phyloP scores from a whole-genome alignment of 2,329 filamentous ascomycete species.

The Colletotrichum australisinense region DNA sequence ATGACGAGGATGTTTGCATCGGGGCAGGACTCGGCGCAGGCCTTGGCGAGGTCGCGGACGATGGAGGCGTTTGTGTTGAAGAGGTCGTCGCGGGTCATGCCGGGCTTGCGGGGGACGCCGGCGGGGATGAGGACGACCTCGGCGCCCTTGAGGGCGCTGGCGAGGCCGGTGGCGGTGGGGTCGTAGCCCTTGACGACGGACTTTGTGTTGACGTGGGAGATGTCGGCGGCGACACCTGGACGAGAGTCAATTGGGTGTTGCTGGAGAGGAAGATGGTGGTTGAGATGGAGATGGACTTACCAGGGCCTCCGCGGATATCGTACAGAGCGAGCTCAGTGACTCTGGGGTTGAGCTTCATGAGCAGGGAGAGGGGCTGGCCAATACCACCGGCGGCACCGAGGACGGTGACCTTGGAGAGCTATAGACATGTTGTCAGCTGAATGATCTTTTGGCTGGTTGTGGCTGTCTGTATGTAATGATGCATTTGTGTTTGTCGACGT shows the following conservation, averaged over 20 bases:
- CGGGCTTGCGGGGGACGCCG: conserved; percentile 98
- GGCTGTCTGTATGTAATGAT: not conserved
- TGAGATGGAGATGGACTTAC: conserved; percentile 62
- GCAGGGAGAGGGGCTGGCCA: conserved; percentile 95
- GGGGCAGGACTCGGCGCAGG: conserved; percentile 86
- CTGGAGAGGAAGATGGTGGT: not conserved
- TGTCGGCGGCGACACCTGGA: conserved; percentile 96
- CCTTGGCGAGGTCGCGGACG: conserved; percentile 97
- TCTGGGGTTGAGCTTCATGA: conserved; percentile 98
- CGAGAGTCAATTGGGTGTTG: conserved; percentile 39
- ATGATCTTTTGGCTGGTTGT: not conserved
- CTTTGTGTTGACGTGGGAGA: conserved; percentile 99
- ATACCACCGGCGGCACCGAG: conserved; percentile 98
- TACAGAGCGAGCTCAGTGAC: conserved; percentile 96
- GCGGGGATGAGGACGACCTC: conserved; percentile 98
- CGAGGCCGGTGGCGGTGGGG: conserved; percentile 79
- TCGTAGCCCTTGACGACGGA: conserved; percentile 92
- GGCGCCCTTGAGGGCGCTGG: conserved; percentile 82
- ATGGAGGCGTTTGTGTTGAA: conserved; percentile 99
- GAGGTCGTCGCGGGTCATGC: conserved; percentile 99
- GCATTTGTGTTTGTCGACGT: not conserved
- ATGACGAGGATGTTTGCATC: conserved; percentile 97
- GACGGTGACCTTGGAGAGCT: conserved; percentile 98
- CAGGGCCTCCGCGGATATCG: conserved; percentile 94
- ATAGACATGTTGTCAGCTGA: conserved; percentile 39